Evolutionary conservation across 805 yeast genomes (phyloP).

Genomic region (Blastobotrys muscicola): DNA sequence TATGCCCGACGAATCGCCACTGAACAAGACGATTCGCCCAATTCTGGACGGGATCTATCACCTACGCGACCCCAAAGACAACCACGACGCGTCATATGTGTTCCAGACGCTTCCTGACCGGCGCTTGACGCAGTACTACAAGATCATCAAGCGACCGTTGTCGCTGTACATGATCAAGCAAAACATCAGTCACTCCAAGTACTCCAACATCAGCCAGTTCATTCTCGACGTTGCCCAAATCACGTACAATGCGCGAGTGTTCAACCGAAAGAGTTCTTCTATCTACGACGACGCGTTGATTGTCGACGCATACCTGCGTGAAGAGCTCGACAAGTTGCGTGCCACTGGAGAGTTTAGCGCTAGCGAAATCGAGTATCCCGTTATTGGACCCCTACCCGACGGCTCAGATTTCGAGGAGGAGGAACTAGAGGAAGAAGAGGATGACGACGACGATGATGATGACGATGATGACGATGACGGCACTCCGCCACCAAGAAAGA

Average conservation of each 20-base stretch:
- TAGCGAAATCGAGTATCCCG: conserved; percentile 42
- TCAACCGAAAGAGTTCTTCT: conserved; percentile 59
- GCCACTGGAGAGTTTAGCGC: conserved; percentile 31
- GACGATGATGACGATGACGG: conserved; percentile 16
- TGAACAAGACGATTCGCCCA: conserved; percentile 1
- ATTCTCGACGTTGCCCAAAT: conserved; percentile 73
- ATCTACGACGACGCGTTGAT: conserved; percentile 62
- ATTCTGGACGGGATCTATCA: conserved; percentile 26
- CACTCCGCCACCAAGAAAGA: conserved; percentile 23
- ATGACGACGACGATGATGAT: conserved; percentile 27
- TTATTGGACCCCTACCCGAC: conserved; percentile 62
- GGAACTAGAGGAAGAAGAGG: conserved; percentile 21
- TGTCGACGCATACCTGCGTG: conserved; percentile 42
- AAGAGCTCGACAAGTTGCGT: conserved; percentile 39
- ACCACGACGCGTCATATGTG: conserved; percentile 40
- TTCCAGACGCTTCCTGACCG: conserved; percentile 68
- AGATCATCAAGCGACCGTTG: conserved; percentile 68
- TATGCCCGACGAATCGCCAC: too few species aligned
- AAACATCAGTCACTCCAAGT: conserved; percentile 43
- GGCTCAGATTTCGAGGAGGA: conserved; percentile 20
- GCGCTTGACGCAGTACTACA: conserved; percentile 70
- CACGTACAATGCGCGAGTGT: conserved; percentile 82
- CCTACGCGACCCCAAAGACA: conserved; percentile 25
- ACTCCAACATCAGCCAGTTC: conserved; percentile 57
- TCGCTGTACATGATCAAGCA: conserved; percentile 62